Percentiles rank a stretch among this genome's conserved stretches.
phyloP scores from a whole-genome alignment of 768 basidiomycete species.

The Auricularia sp. region DNA sequence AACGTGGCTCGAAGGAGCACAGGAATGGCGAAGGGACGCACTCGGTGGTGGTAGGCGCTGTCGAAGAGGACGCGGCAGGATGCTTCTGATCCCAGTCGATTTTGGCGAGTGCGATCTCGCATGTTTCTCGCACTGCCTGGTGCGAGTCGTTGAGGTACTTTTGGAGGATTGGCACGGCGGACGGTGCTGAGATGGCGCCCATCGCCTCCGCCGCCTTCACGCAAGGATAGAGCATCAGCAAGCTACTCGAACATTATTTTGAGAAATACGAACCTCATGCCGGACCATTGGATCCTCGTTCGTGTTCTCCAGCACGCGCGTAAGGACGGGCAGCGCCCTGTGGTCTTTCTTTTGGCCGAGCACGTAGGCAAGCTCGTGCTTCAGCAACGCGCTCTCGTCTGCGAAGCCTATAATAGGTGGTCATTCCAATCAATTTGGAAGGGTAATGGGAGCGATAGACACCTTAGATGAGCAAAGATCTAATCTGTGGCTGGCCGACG shows the following conservation, averaged over 20 bases:
- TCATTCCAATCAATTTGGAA: background rate
- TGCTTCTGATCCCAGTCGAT: slow-evolving; percentile 86
- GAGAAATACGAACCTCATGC: slow-evolving; percentile 61
- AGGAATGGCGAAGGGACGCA: background rate
- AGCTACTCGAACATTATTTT: background rate
- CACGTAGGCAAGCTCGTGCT: slow-evolving; percentile 96
- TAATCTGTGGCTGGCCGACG: slow-evolving; percentile 4
- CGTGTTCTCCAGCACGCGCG: slow-evolving; percentile 58
- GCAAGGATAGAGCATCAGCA: slow-evolving; percentile 8
- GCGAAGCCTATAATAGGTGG: slow-evolving; percentile 48
- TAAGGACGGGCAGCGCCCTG: slow-evolving; percentile 69
- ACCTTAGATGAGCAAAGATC: background rate
- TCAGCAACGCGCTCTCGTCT: slow-evolving; percentile 82
- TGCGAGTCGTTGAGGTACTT: slow-evolving; percentile 65
- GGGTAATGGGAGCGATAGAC: background rate
- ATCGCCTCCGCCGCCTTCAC: slow-evolving; percentile 92
- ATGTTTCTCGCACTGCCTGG: slow-evolving; percentile 82
- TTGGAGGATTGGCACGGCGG: slow-evolving; percentile 58
- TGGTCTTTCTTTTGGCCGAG: slow-evolving; percentile 79
- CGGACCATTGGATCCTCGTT: slow-evolving; percentile 91
- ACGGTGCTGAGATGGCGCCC: slow-evolving; percentile 74
- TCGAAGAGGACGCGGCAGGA: background rate
- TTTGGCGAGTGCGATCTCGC: slow-evolving; percentile 92
- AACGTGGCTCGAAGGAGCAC: background rate
- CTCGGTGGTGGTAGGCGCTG: background rate